These are phyloP conservation scores for Vittaforma corneae DNA, from an alignment of 371 early-diverging fungal genomes.

Conservation along the genomic window DNA sequence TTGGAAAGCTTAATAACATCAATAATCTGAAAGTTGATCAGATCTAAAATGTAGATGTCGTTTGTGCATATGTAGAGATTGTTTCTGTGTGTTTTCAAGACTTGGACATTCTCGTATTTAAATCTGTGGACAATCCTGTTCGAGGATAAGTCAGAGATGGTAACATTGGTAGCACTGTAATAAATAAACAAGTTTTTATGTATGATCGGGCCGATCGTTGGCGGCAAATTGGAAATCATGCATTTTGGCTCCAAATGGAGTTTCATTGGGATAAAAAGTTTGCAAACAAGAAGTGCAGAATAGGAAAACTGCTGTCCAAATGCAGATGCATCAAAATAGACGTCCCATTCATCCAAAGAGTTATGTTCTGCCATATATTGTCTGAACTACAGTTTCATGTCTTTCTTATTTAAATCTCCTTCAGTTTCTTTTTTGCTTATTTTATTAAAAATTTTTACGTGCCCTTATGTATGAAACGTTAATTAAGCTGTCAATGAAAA, in stretches of 20 bases:
- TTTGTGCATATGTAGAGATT: conserved; percentile 8
- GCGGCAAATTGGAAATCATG: not conserved
- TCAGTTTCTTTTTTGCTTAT: too few species aligned
- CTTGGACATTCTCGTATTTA: conserved; percentile 6
- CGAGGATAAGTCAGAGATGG: not conserved
- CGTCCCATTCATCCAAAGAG: too few species aligned
- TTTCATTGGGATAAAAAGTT: conserved; percentile 10
- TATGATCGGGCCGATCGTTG: not conserved
- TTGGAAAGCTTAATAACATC: conserved; percentile 9
- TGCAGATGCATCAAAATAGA: too few species aligned
- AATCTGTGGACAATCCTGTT: not conserved
- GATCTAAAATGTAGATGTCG: conserved; percentile 13
- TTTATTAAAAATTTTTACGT: too few species aligned
- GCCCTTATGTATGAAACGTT: too few species aligned
- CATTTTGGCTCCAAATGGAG: not conserved
- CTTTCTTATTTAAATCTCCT: too few species aligned
- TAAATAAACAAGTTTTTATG: conserved; percentile 4
- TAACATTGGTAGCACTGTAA: not conserved
- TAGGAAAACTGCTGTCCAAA: too few species aligned
- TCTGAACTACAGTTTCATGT: too few species aligned
- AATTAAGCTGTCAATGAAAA: too few species aligned
- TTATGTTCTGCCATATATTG: too few species aligned
- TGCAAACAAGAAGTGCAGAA: too few species aligned
- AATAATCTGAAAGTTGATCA: conserved; percentile 7
- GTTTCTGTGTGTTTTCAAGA: conserved; percentile 9